Conservation (phyloP, 116 monocot species). For the Iris pallida region DNA sequence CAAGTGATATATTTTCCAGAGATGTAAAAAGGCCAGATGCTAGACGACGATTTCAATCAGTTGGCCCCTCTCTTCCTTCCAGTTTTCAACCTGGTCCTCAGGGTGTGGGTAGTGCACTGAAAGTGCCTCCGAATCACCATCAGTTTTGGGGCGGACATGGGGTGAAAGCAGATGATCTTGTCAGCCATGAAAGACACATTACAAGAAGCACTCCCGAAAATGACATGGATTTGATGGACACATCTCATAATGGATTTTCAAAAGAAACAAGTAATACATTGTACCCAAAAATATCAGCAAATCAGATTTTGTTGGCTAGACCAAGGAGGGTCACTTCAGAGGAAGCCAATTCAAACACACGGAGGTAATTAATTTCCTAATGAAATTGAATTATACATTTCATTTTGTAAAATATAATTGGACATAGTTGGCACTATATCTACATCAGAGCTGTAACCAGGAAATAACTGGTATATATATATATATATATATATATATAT, state of each 20-base stretch:
- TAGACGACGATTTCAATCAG: slow-evolving; percentile 12
- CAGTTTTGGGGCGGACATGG: slow-evolving; percentile 16
- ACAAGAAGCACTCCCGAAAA: slow-evolving; percentile 8
- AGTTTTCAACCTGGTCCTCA: slow-evolving; percentile 11
- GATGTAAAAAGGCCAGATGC: background rate
- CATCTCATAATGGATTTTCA: slow-evolving; percentile 15
- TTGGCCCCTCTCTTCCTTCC: slow-evolving; percentile 1
- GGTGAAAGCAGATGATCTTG: slow-evolving; percentile 11
- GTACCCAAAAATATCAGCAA: background rate
- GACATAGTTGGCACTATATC: no score
- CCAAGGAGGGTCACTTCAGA: background rate
- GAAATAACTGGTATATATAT: no score
- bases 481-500: no score
- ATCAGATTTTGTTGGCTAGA: slow-evolving; percentile 10
- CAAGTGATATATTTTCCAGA: slow-evolving; percentile 7
- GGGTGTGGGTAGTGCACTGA: slow-evolving; percentile 3
- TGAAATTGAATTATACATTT: background rate
- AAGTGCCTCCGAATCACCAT: slow-evolving; percentile 9
- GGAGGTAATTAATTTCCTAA: slow-evolving; percentile 33
- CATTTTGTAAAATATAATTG: no score
- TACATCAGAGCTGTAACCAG: no score
- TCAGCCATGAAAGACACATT: background rate
- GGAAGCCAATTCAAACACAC: slow-evolving; percentile 22
- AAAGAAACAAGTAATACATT: slow-evolving; percentile 8
- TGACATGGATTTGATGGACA: slow-evolving; percentile 4